phyloP scores from a whole-genome alignment of 257 asterid genomes.

The Lantana camara region DNA sequence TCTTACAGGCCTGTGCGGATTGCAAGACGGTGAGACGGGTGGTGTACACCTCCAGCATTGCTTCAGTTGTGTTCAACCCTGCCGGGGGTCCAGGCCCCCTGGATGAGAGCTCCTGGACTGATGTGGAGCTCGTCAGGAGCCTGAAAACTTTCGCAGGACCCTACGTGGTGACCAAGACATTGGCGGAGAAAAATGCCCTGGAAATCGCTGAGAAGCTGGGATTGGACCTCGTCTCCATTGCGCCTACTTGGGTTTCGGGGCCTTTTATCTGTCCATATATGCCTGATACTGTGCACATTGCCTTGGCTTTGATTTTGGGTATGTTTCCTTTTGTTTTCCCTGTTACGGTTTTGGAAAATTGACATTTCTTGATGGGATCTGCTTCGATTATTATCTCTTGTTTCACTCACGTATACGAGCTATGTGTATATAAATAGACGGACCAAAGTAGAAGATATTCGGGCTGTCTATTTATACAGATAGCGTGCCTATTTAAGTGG shows the following conservation, averaged over 20 bases:
- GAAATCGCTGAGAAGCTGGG: slow-evolving; percentile 30
- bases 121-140: slow-evolving; percentile 26
- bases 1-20: slow-evolving; percentile 35
- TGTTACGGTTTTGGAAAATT: no score
- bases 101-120: slow-evolving; percentile 42
- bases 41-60: slow-evolving; percentile 43
- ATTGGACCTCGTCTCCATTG: background rate
- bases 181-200: slow-evolving; percentile 33
- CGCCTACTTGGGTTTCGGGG: background rate
- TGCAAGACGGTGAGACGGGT: slow-evolving; percentile 50
- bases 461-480: no score
- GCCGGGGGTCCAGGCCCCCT: background rate
- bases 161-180: slow-evolving; percentile 24
- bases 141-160: background rate
- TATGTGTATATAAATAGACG: no score
- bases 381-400: no score
- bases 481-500: no score
- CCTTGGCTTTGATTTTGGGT: background rate
- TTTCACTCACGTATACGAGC: no score
- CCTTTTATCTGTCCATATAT: background rate
- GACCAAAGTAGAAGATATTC: no score
- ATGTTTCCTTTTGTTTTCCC: background rate
- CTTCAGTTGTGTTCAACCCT: slow-evolving; percentile 14
- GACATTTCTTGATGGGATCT: no score
- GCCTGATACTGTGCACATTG: background rate